A percentile compares a stretch with the other conserved stretches of the same genome.
These are phyloP conservation scores for Dioscorea dumetorum DNA, from an alignment of 106 monocot genomes.

Conservation along the genomic window DNA sequence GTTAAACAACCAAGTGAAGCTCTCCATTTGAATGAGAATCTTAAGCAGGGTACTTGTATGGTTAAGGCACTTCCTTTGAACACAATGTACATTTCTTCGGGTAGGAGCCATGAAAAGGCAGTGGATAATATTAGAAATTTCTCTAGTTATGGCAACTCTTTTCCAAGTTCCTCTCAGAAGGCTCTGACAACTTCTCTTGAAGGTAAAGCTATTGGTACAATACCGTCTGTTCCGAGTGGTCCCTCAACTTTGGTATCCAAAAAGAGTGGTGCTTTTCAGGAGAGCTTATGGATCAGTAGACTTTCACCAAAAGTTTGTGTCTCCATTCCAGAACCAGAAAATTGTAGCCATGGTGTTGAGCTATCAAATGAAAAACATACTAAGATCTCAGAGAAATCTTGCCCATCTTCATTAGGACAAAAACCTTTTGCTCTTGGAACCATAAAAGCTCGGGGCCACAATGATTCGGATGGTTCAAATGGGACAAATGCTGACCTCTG, in stretches of 20 bases:
- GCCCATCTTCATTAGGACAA: background rate
- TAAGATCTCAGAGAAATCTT: background rate
- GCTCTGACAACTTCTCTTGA: background rate
- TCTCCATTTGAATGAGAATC: constrained; percentile 7
- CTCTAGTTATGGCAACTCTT: background rate
- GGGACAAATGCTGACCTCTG: constrained; percentile 5
- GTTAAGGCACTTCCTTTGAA: constrained; percentile 1
- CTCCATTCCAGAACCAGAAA: background rate
- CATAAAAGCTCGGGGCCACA: background rate
- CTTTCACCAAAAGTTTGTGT: constrained; percentile 34
- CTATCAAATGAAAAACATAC: background rate
- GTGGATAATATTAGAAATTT: background rate
- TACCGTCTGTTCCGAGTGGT: constrained; percentile 2
- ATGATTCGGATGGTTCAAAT: constrained; percentile 16
- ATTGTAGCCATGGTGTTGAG: constrained; percentile 7
- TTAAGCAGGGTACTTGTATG: constrained; percentile 1
- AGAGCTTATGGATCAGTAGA: constrained; percentile 59
- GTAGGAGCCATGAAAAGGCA: background rate
- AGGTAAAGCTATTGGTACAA: background rate
- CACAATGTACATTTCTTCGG: background rate
- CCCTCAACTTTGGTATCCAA: constrained; percentile 4
- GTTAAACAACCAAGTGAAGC: background rate
- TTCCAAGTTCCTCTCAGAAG: constrained; percentile 5
- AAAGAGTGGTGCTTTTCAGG: constrained; percentile 20
- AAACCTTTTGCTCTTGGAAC: background rate